These are phyloP conservation scores for Cladophialophora yegresii DNA, from an alignment of 2,329 filamentous ascomycete genomes.

Conservation along the genomic window DNA sequence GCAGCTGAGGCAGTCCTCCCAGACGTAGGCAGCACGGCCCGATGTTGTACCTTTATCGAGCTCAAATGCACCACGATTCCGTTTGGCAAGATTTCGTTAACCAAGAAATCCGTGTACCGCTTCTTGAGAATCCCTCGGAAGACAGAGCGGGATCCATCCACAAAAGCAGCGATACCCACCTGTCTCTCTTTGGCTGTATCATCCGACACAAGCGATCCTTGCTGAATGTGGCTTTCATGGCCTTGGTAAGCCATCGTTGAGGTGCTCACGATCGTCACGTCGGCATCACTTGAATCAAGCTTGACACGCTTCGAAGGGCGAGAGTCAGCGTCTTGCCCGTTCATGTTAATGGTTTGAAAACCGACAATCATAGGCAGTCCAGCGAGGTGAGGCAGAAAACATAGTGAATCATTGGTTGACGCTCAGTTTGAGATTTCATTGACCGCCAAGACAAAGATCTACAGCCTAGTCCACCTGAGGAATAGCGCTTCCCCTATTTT, in stretches of 20 bases:
- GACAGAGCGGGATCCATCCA: conserved; percentile 58
- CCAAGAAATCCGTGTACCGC: conserved; percentile 86
- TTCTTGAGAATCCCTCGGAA: conserved; percentile 70
- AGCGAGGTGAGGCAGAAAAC: conserved; percentile 8
- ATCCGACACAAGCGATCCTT: not conserved
- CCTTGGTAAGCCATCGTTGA: not conserved
- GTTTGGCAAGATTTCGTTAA: conserved; percentile 80
- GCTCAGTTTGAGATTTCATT: conserved; percentile 5
- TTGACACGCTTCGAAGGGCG: conserved; percentile 34
- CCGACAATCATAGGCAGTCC: not conserved
- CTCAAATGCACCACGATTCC: conserved; percentile 74
- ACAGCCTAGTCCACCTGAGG: conserved; percentile 1
- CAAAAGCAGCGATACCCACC: conserved; percentile 66
- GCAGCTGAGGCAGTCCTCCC: not conserved
- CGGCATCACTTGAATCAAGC: conserved; percentile 25
- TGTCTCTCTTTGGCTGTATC: conserved; percentile 44
- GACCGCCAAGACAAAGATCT: conserved; percentile 13
- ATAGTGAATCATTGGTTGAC: not conserved
- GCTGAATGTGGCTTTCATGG: not conserved
- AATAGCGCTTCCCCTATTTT: conserved; percentile 12
- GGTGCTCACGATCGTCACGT: not conserved
- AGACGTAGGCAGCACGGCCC: not conserved
- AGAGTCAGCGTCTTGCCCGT: not conserved
- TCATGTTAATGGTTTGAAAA: conserved; percentile 2
- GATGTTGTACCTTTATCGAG: conserved; percentile 43